Base-by-base conservation (phyloP, 495 filamentous ascomycete genomes). In the Achaetomiella virescens region DNA sequence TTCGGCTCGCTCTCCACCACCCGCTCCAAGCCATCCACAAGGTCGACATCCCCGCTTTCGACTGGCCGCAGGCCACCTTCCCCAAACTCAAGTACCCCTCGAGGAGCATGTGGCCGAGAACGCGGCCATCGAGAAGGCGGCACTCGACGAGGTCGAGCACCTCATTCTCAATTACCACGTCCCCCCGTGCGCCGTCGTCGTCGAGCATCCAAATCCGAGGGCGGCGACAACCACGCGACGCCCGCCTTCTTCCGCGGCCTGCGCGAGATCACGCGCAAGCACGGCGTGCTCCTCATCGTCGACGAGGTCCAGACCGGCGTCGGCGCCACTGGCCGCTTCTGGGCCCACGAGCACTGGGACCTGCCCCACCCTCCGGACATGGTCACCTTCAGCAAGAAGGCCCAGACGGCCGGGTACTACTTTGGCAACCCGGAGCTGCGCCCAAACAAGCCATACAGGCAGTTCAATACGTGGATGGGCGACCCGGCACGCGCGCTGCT, bases 401-500 rank as follows among this genome's bases (percentile, higher is more conserved):
- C 93, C 20, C 93, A 98, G 78, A 91, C 95, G 8, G 93, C 93
- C 29, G 93, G 93, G 31, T 98, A 95, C 81, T 98, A 96, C 78
- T 98, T 81, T 67, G 89, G 90, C 27, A 88, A 95, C 77, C 81
- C 83, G 17, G 81, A 86, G 44, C 80, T 98, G 55, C 81, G 91
- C n/a, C 93, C 93, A 46, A 97, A 96, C 77, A 92, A 92, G 80
- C 90, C 93, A n/a, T 97, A 97, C 81, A 84, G 93, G 48, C 93
- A 98, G 74, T 98, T 97, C 78, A 98, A 98, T 76, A 98, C 95
- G 55, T 98, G 93, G 93, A 97, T 98, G 91, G 93, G 93, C 69
- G 93, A 98, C 75, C 93, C 93, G 27, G 84, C 88, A 10, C 84
- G 90, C 46, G 91, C 90, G 9, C 75, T 97, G 56, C 80, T 97